Evolutionary conservation across 352 stramenopile genomes (phyloP).

Genomic region (Pilasporangium apinafurcum): DNA sequence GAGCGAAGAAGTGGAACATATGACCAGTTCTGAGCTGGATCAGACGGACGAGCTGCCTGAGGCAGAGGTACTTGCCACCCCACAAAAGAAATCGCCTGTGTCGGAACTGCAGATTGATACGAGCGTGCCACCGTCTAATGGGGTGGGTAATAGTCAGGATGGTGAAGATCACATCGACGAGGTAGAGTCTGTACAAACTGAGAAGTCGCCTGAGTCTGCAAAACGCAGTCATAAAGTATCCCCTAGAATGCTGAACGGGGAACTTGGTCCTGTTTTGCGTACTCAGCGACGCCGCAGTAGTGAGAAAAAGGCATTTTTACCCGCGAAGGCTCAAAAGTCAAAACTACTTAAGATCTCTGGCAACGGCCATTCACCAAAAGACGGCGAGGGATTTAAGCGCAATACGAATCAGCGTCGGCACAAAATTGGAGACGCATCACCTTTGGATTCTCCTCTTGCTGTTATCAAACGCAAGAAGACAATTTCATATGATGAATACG

Average conservation of each 20-base stretch:
- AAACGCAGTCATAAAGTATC: constrained; percentile 7
- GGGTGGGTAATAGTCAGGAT: too few species aligned
- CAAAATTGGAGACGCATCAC: constrained; percentile 12
- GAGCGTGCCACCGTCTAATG: constrained; percentile 2
- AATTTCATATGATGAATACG: constrained; percentile 73
- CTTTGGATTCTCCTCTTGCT: constrained; percentile 39
- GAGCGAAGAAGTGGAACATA: not conserved
- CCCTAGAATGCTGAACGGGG: constrained; percentile 16
- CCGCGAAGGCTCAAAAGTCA: constrained; percentile 32
- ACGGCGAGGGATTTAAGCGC: constrained; percentile 5
- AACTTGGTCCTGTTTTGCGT: constrained; percentile 20
- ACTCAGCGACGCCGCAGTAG: constrained; percentile 25
- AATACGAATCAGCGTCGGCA: constrained; percentile 3
- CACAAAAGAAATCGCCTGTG: not conserved
- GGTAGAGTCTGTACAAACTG: too few species aligned
- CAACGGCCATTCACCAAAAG: constrained; percentile 5
- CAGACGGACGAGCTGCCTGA: not conserved
- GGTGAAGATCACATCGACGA: too few species aligned
- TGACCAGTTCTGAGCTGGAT: too few species aligned
- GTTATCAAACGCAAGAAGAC: constrained; percentile 75
- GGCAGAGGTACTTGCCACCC: not conserved
- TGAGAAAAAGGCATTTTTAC: constrained; percentile 37
- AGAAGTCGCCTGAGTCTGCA: constrained; percentile 1
- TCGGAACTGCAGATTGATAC: not conserved
- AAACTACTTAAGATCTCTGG: constrained; percentile 32